A percentile compares a stretch with the other conserved stretches of the same genome.
Conservation (phyloP, 2,329 filamentous ascomycete genomes). For the Claviceps sp. region DNA sequence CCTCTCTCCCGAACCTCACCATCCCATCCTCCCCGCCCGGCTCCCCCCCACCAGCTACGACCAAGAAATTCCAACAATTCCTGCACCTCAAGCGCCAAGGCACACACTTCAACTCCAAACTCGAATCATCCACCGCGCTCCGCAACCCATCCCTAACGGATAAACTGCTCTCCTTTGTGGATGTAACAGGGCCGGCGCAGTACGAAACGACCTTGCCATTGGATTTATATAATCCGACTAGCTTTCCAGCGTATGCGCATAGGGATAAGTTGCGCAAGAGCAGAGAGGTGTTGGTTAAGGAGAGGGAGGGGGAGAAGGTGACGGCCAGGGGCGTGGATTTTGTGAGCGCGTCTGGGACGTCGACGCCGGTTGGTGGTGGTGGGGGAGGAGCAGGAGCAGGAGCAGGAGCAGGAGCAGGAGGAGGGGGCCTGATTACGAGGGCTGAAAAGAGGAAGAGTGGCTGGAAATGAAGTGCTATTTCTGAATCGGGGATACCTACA, state of each 20-base stretch:
- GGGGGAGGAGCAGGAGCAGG: conserved; percentile 5
- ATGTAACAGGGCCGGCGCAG: conserved; percentile 35
- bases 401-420: not conserved
- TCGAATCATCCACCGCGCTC: conserved; percentile 52
- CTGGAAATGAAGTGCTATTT: conserved; percentile 14
- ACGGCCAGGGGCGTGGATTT: conserved; percentile 36
- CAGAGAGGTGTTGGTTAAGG: conserved; percentile 31
- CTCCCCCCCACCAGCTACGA: conserved; percentile 37
- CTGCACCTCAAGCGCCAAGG: conserved; percentile 64
- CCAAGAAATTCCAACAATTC: conserved; percentile 60
- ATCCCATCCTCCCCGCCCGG: conserved; percentile 63
- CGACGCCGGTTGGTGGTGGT: conserved; percentile 10
- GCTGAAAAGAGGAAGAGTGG: conserved; percentile 22
- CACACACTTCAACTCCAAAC: conserved; percentile 64
- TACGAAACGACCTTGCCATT: conserved; percentile 49
- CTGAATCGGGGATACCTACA: not conserved
- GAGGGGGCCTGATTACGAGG: conserved; percentile 12
- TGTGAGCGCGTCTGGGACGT: conserved; percentile 21
- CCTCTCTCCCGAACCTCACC: conserved; percentile 54
- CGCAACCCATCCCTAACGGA: conserved; percentile 60
- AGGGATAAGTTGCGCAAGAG: conserved; percentile 34
- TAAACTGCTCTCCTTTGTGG: conserved; percentile 58
- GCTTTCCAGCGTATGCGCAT: conserved; percentile 42
- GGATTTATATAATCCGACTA: conserved; percentile 44
- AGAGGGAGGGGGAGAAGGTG: conserved; percentile 28